Base-by-base conservation (phyloP, 495 filamentous ascomycete genomes). In the Astrocystis sublimbata region DNA sequence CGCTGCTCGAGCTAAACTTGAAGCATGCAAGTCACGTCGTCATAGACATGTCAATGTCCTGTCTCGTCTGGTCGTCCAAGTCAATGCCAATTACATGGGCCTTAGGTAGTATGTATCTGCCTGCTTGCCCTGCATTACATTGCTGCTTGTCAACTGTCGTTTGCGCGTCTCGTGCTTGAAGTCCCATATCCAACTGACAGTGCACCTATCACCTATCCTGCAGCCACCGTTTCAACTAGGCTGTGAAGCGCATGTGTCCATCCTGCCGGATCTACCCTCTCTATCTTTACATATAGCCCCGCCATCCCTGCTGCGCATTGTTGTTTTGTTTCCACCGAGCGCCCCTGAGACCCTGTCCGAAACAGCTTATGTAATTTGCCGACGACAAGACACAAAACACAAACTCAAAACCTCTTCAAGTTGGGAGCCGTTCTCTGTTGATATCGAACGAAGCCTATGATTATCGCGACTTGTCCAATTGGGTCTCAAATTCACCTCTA, bases 21-120 rank as follows among this genome's bases (percentile, higher is more conserved):
- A 33, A 40, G 15, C 23, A 49, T 60, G 57, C 45, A 36, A 46
- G 45, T 60, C 46, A 33, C 50, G 36, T 43, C 58, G 58, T 60
- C 58, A 60, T 60, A 60, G 46, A 60, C 56, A 24, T 57, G 28
- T 33, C 13, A 30, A n/a, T n/a, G n/a, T n/a, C n/a, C n/a, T n/a
- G n/a, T n/a, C n/a, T n/a, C n/a, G n/a, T n/a, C n/a, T n/a, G n/a
- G n/a, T n/a, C n/a, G n/a, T n/a, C n/a, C n/a, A n/a, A n/a, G n/a
- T n/a, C n/a, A n/a, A n/a, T n/a, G n/a, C n/a, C n/a, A n/a, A n/a
- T n/a, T n/a, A n/a, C n/a, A n/a, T n/a, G n/a, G n/a, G n/a, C 19
- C 23, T 13, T 4, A 10, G 24, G 42, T 24, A 5, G 4, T 17
- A 23, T 45, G 3, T 45, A 19, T 45, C 2, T 47, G n/a, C 21